These are phyloP conservation scores for Penicillium sp. DNA, from an alignment of 2,329 filamentous ascomycete species.

Conservation along the genomic window DNA sequence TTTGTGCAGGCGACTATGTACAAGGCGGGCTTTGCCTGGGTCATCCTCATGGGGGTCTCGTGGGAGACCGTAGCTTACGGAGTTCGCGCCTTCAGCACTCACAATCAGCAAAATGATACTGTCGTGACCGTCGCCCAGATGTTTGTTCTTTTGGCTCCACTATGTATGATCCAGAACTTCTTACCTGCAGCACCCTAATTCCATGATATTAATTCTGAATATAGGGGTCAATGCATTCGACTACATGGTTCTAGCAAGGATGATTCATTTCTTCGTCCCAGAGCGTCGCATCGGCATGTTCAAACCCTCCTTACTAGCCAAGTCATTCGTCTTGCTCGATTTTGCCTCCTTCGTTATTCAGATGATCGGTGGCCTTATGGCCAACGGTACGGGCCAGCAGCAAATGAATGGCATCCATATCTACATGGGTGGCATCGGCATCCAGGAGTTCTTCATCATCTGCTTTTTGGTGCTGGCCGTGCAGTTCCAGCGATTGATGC, in stretches of 20 bases:
- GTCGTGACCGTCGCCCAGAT: conserved; percentile 1
- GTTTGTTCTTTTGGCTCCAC: conserved; percentile 13
- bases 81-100: conserved; percentile 27
- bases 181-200: not conserved
- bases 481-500: conserved; percentile 49
- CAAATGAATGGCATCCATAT: conserved; percentile 26
- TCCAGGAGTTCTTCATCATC: conserved; percentile 57
- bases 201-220: not conserved
- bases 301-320: conserved; percentile 39
- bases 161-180: not conserved
- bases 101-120: not conserved
- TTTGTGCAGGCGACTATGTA: conserved; percentile 39
- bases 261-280: conserved; percentile 48
- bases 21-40: conserved; percentile 43
- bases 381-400: not conserved
- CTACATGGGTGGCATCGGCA: conserved; percentile 36
- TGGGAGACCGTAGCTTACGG: conserved; percentile 48
- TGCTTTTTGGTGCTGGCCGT: conserved; percentile 52
- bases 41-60: conserved; percentile 45
- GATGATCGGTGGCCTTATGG: conserved; percentile 22
- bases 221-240: conserved; percentile 47
- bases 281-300: conserved; percentile 40
- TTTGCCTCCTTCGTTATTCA: conserved; percentile 28
- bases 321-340: conserved; percentile 46
- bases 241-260: conserved; percentile 50